Conservation (phyloP, 2,329 filamentous ascomycete genomes). For the Balansia obtecta region DNA sequence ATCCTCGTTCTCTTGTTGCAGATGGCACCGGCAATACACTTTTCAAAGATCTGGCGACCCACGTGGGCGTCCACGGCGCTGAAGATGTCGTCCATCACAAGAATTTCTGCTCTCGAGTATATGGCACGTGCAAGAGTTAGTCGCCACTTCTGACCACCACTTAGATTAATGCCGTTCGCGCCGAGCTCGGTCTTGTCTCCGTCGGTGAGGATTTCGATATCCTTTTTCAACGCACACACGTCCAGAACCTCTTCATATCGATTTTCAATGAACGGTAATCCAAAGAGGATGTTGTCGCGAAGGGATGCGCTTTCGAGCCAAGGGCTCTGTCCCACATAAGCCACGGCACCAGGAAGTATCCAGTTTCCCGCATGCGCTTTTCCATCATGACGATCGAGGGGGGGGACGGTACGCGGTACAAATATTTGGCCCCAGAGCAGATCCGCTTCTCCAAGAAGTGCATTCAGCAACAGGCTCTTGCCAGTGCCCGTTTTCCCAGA, state of each 20-base stretch:
- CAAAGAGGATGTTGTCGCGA: conserved; percentile 67
- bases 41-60: conserved; percentile 65
- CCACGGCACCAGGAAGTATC: conserved; percentile 57
- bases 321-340: conserved; percentile 67
- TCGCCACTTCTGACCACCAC: conserved; percentile 74
- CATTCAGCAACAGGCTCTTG: conserved; percentile 62
- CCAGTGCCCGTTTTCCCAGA: conserved; percentile 68
- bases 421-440: conserved; percentile 50
- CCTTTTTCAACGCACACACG: conserved; percentile 63
- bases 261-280: conserved; percentile 54
- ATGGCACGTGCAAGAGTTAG: conserved; percentile 68
- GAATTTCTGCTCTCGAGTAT: conserved; percentile 64
- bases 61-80: conserved; percentile 74
- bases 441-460: conserved; percentile 66
- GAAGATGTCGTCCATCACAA: conserved; percentile 76
- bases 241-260: conserved; percentile 59
- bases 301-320: conserved; percentile 80
- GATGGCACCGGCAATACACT: conserved; percentile 60
- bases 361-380: conserved; percentile 53
- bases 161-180: conserved; percentile 73
- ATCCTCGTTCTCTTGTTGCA: conserved; percentile 60
- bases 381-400: conserved; percentile 44
- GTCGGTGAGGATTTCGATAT: conserved; percentile 63
- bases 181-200: conserved; percentile 74
- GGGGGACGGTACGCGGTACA: conserved; percentile 35